Evolutionary conservation across 345 rosid species (phyloP).

Genomic region (Passiflora organensis): DNA sequence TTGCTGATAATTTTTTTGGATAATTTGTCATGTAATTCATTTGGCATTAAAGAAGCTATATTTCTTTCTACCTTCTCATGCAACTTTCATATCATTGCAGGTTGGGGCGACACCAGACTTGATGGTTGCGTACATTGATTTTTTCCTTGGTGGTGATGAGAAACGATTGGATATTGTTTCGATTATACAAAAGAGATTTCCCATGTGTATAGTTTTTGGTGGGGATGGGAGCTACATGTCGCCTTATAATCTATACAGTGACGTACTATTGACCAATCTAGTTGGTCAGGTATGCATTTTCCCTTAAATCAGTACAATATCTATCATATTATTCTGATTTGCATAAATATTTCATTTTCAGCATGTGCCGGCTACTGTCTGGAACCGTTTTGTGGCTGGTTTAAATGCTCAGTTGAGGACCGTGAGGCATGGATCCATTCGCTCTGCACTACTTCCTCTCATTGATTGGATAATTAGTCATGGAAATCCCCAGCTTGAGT

Average conservation of each 20-base stretch:
- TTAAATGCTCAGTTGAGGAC: conserved; percentile 92
- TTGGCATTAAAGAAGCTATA: background rate
- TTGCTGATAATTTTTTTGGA: background rate
- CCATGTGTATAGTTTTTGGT: conserved; percentile 95
- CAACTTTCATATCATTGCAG: conserved; percentile 37
- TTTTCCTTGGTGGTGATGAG: conserved; percentile 98
- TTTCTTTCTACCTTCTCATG: conserved; percentile 11
- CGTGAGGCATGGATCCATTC: conserved; percentile 82
- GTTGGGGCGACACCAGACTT: conserved; percentile 95
- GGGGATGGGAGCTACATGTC: conserved; percentile 99
- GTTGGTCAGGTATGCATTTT: conserved; percentile 71
- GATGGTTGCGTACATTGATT: conserved; percentile 90
- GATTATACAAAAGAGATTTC: conserved; percentile 79
- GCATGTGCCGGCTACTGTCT: conserved; percentile 90
- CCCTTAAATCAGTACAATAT: background rate
- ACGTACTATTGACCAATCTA: conserved; percentile 71
- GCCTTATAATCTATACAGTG: conserved; percentile 81
- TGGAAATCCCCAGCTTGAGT: conserved; percentile 87
- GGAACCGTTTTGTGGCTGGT: conserved; percentile 94
- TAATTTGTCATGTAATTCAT: background rate
- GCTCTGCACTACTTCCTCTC: conserved; percentile 70
- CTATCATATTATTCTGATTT: conserved; percentile 11
- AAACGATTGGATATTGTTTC: conserved; percentile 90
- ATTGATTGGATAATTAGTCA: conserved; percentile 84
- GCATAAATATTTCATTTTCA: conserved; percentile 23